Evolutionary conservation across 2,329 filamentous ascomycete species (phyloP), one percentile per base, ranked within the genome.

Genomic region (Verticillium isaacii): DNA sequence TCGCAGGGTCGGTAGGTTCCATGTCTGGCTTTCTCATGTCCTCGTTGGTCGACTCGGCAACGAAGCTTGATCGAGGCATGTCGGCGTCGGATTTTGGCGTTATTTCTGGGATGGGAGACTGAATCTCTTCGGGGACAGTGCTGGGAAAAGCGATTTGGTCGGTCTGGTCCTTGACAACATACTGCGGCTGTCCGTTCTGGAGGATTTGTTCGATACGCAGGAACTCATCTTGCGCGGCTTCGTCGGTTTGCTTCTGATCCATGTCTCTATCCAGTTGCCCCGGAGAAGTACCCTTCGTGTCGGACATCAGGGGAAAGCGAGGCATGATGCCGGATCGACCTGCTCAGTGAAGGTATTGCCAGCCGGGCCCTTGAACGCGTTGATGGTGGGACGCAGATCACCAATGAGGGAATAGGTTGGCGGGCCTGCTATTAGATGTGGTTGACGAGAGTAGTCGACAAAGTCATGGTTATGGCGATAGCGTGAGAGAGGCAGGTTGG

Each of bases 101-200:
- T 4, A 17, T n/a, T 52, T 0, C 3, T 50, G 45, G n/a, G 19
- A 50, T 50, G 45, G 66, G 68, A 37, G 68, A 68, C 45, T 67
- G 57, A 2, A 69, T 68, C 14, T 66, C 63, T 1, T 71, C 73
- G 5, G 75, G 75, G 2, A 77, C 70, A 7, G 67, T 65, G 29
- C 67, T 64, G 9, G 75, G 75, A 58, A 71, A 77, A 3, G 68
- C 69, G 29, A 76, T 63, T 36, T 69, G 62, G 37, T 72, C 73
- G 8, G 67, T 56, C 11, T 61, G 64, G 57, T 76, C 72, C 61
- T 70, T 69, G n/a, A 74, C 65, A 5, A 77, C 62, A 5, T 69
- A 72, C 32, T 66, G 66, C 1, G 61, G 59, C 4, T 70, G 70
- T 52, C 73, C 74, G 0, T 68, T 54, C 7, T 64, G 62, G 17